Percentiles rank a stretch among this genome's conserved stretches.
Conservation (phyloP, 129 eudicot genomes). For the Daucus carota region DH1_v3.0 NC_030381.2:36188501-36189000, state of each 20-base stretch:
- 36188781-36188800: neutral
- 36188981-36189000: slow-evolving; percentile 46
- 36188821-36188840: neutral
- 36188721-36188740: neutral
- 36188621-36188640: neutral
- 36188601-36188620: neutral
- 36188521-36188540: neutral
- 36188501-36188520: slow-evolving; percentile 87
- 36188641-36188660: neutral
- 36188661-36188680: neutral
- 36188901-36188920: slow-evolving; percentile 5
- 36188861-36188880: neutral
- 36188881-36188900: neutral
- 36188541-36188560: neutral
- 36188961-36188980: slow-evolving; percentile 97
- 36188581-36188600: neutral
- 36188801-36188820: no score
- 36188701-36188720: neutral
- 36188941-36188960: slow-evolving; percentile 63
- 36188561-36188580: neutral
- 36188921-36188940: slow-evolving; percentile 8
- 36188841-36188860: neutral
- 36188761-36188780: neutral
- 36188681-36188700: neutral
- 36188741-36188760: neutral